Percentiles rank a stretch among this genome's conserved stretches.
Evolutionary conservation across 805 yeast species (phyloP).

Genomic region (Teunomyces barrocoloradensis): DNA sequence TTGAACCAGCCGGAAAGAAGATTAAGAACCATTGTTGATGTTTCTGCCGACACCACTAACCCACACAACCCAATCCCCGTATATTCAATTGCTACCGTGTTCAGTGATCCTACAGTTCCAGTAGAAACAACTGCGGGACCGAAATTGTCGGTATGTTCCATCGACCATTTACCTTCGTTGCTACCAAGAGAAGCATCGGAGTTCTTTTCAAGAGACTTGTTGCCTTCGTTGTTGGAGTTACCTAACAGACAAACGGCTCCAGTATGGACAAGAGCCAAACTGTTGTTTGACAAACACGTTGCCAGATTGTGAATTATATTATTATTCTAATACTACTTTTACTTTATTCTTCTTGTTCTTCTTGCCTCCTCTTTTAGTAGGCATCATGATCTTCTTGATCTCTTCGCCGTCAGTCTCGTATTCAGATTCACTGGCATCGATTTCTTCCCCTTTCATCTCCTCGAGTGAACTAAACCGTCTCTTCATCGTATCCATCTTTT

Average conservation of each 20-base stretch:
- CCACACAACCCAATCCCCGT: constrained; percentile 98
- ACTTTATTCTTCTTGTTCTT: constrained; percentile 31
- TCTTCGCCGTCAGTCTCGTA: constrained; percentile 76
- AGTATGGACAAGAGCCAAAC: constrained; percentile 90
- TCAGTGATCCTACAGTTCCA: constrained; percentile 83
- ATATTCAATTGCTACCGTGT: constrained; percentile 84
- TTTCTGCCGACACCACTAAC: constrained; percentile 97
- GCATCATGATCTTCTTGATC: constrained; percentile 54
- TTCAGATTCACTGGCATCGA: constrained; percentile 55
- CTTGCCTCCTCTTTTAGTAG: constrained; percentile 42
- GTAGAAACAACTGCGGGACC: constrained; percentile 82
- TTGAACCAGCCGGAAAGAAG: constrained; percentile 69
- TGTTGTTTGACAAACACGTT: constrained; percentile 80
- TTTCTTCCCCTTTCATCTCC: constrained; percentile 14
- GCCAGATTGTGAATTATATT: constrained; percentile 47
- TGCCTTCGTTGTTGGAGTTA: constrained; percentile 84
- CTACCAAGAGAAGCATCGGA: constrained; percentile 98
- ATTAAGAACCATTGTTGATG: constrained; percentile 92
- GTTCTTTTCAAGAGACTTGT: constrained; percentile 77
- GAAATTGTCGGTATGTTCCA: constrained; percentile 85
- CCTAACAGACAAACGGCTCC: constrained; percentile 80
- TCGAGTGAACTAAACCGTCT: constrained; percentile 44
- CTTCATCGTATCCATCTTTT: constrained; percentile 68
- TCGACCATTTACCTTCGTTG: constrained; percentile 93
- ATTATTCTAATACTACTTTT: constrained; percentile 52